Evolutionary conservation across 1,284 basidiomycete species (phyloP).

Genomic region (Xanthoconium separans): DNA sequence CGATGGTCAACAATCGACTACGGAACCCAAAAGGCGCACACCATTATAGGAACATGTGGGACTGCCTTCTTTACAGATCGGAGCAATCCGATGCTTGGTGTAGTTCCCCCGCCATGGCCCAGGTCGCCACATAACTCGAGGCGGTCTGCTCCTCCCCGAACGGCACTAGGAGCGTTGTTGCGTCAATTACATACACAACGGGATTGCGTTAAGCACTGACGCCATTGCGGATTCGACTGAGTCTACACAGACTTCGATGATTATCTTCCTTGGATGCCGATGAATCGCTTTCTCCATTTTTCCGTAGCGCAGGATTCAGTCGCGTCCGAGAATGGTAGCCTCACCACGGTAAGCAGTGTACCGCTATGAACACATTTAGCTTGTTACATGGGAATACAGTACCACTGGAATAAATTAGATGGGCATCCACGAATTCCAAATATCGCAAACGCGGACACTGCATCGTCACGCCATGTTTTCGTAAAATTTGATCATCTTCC

Average conservation of each 20-base stretch:
- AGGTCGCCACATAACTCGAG: constrained; percentile 79
- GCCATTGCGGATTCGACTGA: constrained; percentile 71
- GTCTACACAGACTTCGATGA: constrained; percentile 77
- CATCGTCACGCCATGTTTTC: constrained; percentile 40
- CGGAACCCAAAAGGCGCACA: constrained; percentile 30
- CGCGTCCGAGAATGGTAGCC: constrained; percentile 10
- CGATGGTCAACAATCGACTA: not conserved
- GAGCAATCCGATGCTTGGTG: constrained; percentile 72
- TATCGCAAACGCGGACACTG: too few relatives aligned
- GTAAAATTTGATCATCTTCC: constrained; percentile 56
- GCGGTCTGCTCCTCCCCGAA: constrained; percentile 66
- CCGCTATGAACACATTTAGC: not conserved
- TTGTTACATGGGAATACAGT: not conserved
- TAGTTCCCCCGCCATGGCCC: constrained; percentile 72
- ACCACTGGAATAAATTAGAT: not conserved
- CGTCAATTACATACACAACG: constrained; percentile 7
- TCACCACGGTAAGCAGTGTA: too few relatives aligned
- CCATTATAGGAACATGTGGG: constrained; percentile 65
- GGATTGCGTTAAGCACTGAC: constrained; percentile 40
- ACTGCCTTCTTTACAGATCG: constrained; percentile 49
- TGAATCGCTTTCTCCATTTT: constrained; percentile 11
- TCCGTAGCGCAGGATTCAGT: not conserved
- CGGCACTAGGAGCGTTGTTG: constrained; percentile 48
- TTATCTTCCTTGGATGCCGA: constrained; percentile 19
- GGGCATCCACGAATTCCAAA: not conserved